Evolutionary conservation across 2,329 filamentous ascomycete genomes (phyloP).

Genomic region (Cercospora sp.): DNA sequence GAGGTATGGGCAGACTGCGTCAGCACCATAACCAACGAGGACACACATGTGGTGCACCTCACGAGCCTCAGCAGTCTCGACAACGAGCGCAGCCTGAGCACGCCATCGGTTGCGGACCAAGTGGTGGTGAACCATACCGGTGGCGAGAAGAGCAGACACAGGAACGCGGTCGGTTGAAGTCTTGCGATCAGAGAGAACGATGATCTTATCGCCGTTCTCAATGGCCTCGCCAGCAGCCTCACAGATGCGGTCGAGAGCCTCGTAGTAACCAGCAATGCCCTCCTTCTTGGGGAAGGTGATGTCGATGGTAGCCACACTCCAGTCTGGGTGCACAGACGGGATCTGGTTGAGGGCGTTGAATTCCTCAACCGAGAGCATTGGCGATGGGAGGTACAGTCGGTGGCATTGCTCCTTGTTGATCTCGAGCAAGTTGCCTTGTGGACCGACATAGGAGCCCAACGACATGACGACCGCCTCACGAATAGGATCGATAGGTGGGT

Average conservation of each 20-base stretch:
- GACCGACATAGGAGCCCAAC: constrained; percentile 91
- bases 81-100: constrained; percentile 79
- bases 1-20: constrained; percentile 92
- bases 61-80: constrained; percentile 92
- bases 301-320: constrained; percentile 88
- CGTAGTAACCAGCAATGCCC: constrained; percentile 79
- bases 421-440: constrained; percentile 90
- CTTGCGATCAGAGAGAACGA: constrained; percentile 86
- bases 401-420: constrained; percentile 90
- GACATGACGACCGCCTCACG: constrained; percentile 98
- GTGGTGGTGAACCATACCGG: constrained; percentile 92
- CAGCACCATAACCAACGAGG: constrained; percentile 90
- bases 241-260: constrained; percentile 85
- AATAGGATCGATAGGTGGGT: constrained; percentile 95
- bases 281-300: constrained; percentile 88
- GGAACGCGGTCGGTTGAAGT: constrained; percentile 79
- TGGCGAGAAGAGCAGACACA: constrained; percentile 82
- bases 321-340: constrained; percentile 67
- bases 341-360: constrained; percentile 87
- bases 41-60: constrained; percentile 99
- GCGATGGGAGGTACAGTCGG: constrained; percentile 80
- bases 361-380: constrained; percentile 83
- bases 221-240: constrained; percentile 81
- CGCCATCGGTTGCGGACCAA: constrained; percentile 95
- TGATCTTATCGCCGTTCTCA: constrained; percentile 77